Conservation (phyloP, 1,284 basidiomycete genomes). For the Grifola frondosa region DNA sequence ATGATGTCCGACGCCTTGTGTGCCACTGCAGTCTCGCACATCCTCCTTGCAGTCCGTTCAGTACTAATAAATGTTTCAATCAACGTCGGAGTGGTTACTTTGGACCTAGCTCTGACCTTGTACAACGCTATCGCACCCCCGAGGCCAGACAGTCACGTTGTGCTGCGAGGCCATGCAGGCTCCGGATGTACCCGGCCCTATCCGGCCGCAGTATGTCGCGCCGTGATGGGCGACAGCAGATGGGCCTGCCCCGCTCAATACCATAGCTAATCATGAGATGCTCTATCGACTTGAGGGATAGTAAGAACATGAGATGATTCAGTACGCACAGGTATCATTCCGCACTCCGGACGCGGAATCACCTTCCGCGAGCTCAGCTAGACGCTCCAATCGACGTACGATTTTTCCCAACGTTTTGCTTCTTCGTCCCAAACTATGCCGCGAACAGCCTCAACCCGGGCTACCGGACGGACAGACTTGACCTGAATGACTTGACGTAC, state of each 20-base stretch:
- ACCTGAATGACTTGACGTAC: slow-evolving; percentile 63
- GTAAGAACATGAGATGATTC: too few relatives aligned
- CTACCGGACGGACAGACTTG: slow-evolving; percentile 57
- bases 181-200: slow-evolving; percentile 70
- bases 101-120: slow-evolving; percentile 51
- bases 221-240: slow-evolving; percentile 63
- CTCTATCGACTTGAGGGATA: background rate
- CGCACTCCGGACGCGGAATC: slow-evolving; percentile 66
- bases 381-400: slow-evolving; percentile 55
- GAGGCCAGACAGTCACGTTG: slow-evolving; percentile 50
- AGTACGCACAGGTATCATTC: slow-evolving; percentile 59
- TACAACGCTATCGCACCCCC: slow-evolving; percentile 55
- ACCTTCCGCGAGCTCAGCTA: slow-evolving; percentile 56
- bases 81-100: slow-evolving; percentile 18
- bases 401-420: slow-evolving; percentile 69
- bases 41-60: too few relatives aligned
- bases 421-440: slow-evolving; percentile 57
- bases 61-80: too few relatives aligned
- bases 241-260: slow-evolving; percentile 73
- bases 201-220: slow-evolving; percentile 54
- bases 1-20: too few relatives aligned
- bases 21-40: too few relatives aligned
- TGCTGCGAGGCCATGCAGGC: slow-evolving; percentile 56
- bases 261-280: slow-evolving; percentile 76
- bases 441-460: slow-evolving; percentile 55